phyloP scores from a whole-genome alignment of 2,329 filamentous ascomycete genomes.

The Cladophialophora yegresii region DNA sequence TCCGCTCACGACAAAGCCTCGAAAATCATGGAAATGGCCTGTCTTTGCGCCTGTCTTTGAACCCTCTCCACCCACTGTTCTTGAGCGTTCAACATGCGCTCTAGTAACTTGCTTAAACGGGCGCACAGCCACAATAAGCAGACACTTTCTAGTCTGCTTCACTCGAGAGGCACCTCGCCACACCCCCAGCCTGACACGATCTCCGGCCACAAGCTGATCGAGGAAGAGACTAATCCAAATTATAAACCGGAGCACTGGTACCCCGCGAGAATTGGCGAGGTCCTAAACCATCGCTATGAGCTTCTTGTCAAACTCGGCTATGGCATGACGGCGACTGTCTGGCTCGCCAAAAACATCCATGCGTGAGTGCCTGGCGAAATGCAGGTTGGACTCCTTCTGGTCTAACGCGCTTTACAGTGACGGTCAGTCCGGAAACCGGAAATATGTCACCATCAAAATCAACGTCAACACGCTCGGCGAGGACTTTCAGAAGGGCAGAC shows the following conservation, averaged over 20 bases:
- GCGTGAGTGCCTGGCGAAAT: conserved; percentile 26
- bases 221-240: conserved; percentile 46
- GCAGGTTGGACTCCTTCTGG: neutral
- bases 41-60: conserved; percentile 8
- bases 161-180: conserved; percentile 30
- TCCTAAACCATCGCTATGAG: conserved; percentile 45
- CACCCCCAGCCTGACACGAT: conserved; percentile 32
- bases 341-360: conserved; percentile 46
- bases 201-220: conserved; percentile 38
- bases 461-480: conserved; percentile 39
- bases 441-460: conserved; percentile 44
- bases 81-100: conserved; percentile 19
- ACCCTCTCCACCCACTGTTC: neutral
- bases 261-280: conserved; percentile 44
- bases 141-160: conserved; percentile 25
- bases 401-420: conserved; percentile 19
- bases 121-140: conserved; percentile 31
- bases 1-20: neutral
- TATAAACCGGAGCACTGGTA: conserved; percentile 45
- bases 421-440: conserved; percentile 25
- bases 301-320: conserved; percentile 47
- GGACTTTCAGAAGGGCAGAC: conserved; percentile 34
- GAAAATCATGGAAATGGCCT: conserved; percentile 9
- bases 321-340: conserved; percentile 48
- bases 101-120: conserved; percentile 29